Evolutionary conservation across 768 basidiomycete species (phyloP).

Genomic region (Naganishia kalamii): DNA sequence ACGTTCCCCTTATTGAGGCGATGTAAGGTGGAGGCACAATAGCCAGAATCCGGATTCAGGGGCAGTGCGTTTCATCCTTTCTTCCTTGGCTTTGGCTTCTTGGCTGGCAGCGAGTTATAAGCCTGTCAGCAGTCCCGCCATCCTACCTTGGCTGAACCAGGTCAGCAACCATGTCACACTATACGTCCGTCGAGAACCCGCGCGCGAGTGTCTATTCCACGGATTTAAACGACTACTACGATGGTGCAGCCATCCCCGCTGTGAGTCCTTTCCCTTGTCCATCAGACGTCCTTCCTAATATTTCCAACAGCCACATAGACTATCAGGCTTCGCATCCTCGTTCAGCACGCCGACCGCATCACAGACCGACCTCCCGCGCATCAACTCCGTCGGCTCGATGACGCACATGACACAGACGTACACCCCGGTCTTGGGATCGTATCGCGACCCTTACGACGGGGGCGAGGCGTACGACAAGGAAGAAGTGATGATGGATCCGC

Average conservation of each 20-base stretch:
- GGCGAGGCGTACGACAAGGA: neutral
- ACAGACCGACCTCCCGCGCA: neutral
- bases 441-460: neutral
- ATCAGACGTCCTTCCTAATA: neutral
- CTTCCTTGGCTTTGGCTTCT: too few relatives aligned
- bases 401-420: neutral
- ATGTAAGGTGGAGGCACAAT: too few relatives aligned
- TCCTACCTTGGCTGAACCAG: too few relatives aligned
- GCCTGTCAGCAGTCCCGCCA: too few relatives aligned
- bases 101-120: too few relatives aligned
- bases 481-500: conserved; percentile 1
- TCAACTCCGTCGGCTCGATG: neutral
- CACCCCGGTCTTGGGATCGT: neutral
- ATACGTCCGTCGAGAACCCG: too few relatives aligned
- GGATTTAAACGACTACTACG: conserved; percentile 30
- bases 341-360: conserved; percentile 28
- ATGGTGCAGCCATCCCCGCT: conserved; percentile 25
- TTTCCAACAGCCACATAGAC: conserved; percentile 21
- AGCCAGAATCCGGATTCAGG: too few relatives aligned
- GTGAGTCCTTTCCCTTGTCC: conserved; percentile 16
- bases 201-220: conserved; percentile 8
- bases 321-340: neutral
- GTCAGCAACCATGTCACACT: too few relatives aligned
- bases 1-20: too few relatives aligned
- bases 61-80: too few relatives aligned